Conservation (phyloP, 2,329 filamentous ascomycete genomes). For the Lojkania enalia region DNA sequence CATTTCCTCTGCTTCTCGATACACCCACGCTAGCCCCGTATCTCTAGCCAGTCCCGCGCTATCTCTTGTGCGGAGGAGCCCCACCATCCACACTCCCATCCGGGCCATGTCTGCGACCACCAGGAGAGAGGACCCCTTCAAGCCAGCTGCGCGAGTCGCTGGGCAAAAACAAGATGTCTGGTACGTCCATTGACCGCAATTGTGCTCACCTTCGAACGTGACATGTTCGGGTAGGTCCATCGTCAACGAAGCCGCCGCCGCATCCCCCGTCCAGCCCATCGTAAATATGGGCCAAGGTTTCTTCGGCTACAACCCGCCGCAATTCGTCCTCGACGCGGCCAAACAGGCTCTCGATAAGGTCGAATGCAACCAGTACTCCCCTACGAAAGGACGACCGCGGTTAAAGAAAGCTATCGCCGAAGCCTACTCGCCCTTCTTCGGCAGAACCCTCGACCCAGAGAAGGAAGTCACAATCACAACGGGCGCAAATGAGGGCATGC, state of each 20-base stretch:
- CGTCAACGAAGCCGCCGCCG: conserved; percentile 68
- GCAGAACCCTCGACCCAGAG: conserved; percentile 78
- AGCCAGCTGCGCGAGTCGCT: conserved; percentile 59
- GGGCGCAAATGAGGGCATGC: conserved; percentile 87
- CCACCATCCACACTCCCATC: conserved; percentile 24
- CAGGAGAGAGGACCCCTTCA: conserved; percentile 49
- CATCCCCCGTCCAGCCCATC: conserved; percentile 65
- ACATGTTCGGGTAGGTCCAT: conserved; percentile 56
- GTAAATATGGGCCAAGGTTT: conserved; percentile 75
- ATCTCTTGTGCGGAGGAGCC: conserved; percentile 4
- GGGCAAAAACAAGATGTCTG: conserved; percentile 62
- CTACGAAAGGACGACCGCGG: conserved; percentile 87
- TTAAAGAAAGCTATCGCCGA: conserved; percentile 92
- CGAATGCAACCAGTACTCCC: conserved; percentile 98
- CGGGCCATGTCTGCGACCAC: conserved; percentile 43
- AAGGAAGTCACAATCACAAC: conserved; percentile 96
- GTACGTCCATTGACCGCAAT: conserved; percentile 37
- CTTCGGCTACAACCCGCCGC: conserved; percentile 91
- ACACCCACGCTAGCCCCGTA: conserved; percentile 6
- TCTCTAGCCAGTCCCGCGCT: not conserved
- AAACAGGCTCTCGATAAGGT: conserved; percentile 87
- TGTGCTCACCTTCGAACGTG: not conserved
- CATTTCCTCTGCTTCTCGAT: conserved; percentile 11
- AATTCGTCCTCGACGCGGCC: conserved; percentile 88
- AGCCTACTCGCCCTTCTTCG: conserved; percentile 89